Base-by-base conservation (phyloP, 2,329 filamentous ascomycete species). In the Karstenula rhodostoma region DNA sequence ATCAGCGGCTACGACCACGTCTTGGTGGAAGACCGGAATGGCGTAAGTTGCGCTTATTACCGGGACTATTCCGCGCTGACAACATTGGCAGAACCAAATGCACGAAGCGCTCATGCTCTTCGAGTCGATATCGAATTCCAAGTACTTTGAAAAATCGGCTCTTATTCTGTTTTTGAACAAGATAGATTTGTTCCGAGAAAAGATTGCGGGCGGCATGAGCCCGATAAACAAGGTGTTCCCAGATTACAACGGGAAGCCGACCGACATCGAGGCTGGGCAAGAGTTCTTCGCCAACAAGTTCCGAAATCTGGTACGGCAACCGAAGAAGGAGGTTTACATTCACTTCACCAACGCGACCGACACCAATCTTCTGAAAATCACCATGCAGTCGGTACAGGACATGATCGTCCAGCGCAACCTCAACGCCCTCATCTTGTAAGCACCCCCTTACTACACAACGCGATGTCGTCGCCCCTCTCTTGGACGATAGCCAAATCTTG, bases 1-100 rank as follows among this genome's bases (percentile, higher is more conserved):
- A 94, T 98, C 70, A 97, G 93, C 66, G 94, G 94, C 61, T 98
- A 97, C 78, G 94, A 98, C 75, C 95, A 98, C 78, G 96, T 94
- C 73, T 82, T 98, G 51, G 93, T 97, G 3, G 94, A 98, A 81
- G 94, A 98, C 77, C 94, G 96, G 79, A 95, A 96, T 77, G 94
- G 94, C 65, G 93, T 96, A 84, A 82, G 92, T 83, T 4, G 19
- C 37, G 29, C n/a, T 22, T 19, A 2, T 4, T 2, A 13, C 12
- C 13, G 35, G 13, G 0, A 5, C 29, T 49, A 23, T 49, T 15
- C 40, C 27, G 33, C 15, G 22, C 59, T 67, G 58, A 67, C 64
- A 60, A 65, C 50, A 4, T 15, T 17, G 15, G 15, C 65, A 83
- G 81, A 85, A 84, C 70, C 83, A 84, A 82, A 84, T 85, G 82